These are phyloP conservation scores for Quercus variabilis DNA, from an alignment of 306 rosid species.

Conservation along the genomic window DNA sequence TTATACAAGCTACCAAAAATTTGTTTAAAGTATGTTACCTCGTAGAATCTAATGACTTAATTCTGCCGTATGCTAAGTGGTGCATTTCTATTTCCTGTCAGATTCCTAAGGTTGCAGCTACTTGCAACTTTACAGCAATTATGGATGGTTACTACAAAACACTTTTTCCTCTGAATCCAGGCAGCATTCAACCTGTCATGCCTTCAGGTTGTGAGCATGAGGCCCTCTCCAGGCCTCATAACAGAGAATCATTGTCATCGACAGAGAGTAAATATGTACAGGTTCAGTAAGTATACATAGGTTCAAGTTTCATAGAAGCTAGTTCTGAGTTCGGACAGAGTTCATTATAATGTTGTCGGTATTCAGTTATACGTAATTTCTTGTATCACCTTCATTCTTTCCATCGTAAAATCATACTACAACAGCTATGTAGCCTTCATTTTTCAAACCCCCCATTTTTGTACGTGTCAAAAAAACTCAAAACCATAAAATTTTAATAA, in stretches of 20 bases:
- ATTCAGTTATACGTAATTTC: background rate
- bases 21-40: background rate
- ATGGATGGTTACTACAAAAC: constrained; percentile 88
- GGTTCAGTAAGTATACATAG: background rate
- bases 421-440: background rate
- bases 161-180: constrained; percentile 85
- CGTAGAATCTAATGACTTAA: background rate
- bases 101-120: constrained; percentile 82
- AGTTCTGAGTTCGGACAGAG: background rate
- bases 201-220: constrained; percentile 54
- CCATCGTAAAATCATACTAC: background rate
- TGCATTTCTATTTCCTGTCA: constrained; percentile 8
- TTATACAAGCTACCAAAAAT: background rate
- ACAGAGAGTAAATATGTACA: background rate
- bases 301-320: constrained; percentile 6
- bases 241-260: constrained; percentile 47
- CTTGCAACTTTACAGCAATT: constrained; percentile 66
- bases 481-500: too few relatives aligned
- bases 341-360: background rate
- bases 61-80: background rate
- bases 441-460: too few relatives aligned
- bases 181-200: constrained; percentile 64
- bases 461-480: too few relatives aligned
- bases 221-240: constrained; percentile 49
- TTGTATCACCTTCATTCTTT: background rate